Conservation (phyloP, 2,329 filamentous ascomycete genomes). For the Arachnopeziza araneosa region DNA sequence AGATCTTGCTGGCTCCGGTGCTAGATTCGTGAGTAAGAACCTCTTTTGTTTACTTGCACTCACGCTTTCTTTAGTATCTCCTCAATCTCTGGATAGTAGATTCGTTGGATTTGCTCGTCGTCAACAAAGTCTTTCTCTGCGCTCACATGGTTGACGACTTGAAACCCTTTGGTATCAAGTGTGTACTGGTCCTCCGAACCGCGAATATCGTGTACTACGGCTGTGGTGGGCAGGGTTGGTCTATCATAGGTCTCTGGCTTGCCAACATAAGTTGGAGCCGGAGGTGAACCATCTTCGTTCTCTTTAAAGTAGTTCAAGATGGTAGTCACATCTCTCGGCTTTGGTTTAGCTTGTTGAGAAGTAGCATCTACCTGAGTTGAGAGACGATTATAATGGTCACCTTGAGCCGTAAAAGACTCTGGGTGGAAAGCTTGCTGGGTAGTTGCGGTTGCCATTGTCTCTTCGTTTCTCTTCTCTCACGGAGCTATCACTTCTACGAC, state of each 20-base stretch:
- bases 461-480: neutral
- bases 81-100: slow-evolving; percentile 33
- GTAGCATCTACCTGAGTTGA: neutral
- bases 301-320: slow-evolving; percentile 10
- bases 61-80: slow-evolving; percentile 31
- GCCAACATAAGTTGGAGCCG: slow-evolving; percentile 3
- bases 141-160: slow-evolving; percentile 33
- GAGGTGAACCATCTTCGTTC: slow-evolving; percentile 8
- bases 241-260: slow-evolving; percentile 6
- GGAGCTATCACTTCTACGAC: neutral
- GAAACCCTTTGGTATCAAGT: slow-evolving; percentile 37
- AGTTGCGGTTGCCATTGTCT: slow-evolving; percentile 4
- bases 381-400: slow-evolving; percentile 2
- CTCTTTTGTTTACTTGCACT: neutral
- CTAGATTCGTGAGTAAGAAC: slow-evolving; percentile 28
- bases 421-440: slow-evolving; percentile 1
- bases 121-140: slow-evolving; percentile 32
- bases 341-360: neutral
- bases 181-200: slow-evolving; percentile 38
- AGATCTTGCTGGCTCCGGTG: slow-evolving; percentile 49
- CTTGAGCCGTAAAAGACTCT: neutral
- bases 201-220: slow-evolving; percentile 37
- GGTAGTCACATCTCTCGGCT: slow-evolving; percentile 2
- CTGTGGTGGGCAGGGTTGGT: neutral
- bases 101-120: slow-evolving; percentile 31